Percentiles rank a stretch among this genome's conserved stretches.
phyloP scores from a whole-genome alignment of 768 basidiomycete species.

The Lactarius trivialis region DNA sequence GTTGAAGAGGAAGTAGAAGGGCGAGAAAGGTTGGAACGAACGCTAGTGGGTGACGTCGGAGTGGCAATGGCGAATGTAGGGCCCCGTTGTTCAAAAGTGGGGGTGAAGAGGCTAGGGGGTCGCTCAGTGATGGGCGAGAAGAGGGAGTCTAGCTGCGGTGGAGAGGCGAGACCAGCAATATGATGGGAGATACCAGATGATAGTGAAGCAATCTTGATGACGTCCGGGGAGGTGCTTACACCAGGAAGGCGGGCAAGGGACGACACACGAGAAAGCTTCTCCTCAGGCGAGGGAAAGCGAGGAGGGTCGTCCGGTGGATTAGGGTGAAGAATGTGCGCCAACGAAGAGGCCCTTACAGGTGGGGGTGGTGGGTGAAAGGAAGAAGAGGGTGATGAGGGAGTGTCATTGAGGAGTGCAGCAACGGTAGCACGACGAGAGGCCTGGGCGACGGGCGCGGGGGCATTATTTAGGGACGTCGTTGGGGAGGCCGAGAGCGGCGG shows the following conservation, averaged over 20 bases:
- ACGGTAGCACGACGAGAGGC: conserved; percentile 60
- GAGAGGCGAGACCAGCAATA: conserved; percentile 1
- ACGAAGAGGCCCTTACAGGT: conserved; percentile 21
- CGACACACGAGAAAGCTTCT: conserved; percentile 19
- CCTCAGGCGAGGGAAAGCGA: conserved; percentile 22
- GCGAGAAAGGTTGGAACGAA: conserved; percentile 16
- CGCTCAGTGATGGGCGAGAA: conserved; percentile 20
- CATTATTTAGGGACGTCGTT: conserved; percentile 34
- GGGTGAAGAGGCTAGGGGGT: conserved; percentile 11
- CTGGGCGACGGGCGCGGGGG: conserved; percentile 32
- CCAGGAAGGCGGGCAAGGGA: conserved; percentile 15
- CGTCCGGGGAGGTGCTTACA: conserved; percentile 5
- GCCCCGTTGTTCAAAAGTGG: conserved; percentile 17
- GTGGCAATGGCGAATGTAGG: neutral
- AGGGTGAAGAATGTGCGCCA: conserved; percentile 25
- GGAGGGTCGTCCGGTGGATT: conserved; percentile 20
- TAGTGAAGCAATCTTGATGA: conserved; percentile 3
- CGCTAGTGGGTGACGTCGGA: conserved; percentile 17
- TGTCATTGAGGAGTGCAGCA: conserved; percentile 68
- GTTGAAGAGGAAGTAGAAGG: conserved; percentile 24
- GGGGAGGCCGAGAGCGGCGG: conserved; percentile 24
- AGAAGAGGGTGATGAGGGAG: conserved; percentile 31
- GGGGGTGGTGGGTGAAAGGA: conserved; percentile 18
- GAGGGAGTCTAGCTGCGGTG: conserved; percentile 13
- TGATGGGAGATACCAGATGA: conserved; percentile 7